Base-by-base conservation (phyloP, 164 flowering plant species). In the Nymphaea colorata region DNA sequence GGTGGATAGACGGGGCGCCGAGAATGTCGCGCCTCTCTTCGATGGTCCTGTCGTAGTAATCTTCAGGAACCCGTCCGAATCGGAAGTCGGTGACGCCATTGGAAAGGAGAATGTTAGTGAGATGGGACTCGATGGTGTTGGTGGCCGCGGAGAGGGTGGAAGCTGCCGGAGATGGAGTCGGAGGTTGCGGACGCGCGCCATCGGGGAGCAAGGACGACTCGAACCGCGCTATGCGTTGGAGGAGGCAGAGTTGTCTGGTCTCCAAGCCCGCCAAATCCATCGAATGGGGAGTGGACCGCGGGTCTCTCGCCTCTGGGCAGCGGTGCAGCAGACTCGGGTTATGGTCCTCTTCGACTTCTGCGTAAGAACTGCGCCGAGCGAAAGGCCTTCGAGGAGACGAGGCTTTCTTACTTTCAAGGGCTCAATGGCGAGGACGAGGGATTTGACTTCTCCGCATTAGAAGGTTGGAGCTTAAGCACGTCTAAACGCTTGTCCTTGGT, bases 31-130 rank as follows among this genome's bases (percentile, higher is more conserved):
- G 76, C n/a, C 98, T 78, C 44, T 72, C 70, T 42, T 92, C 97
- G 65, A 89, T 76, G n/a, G 89, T 66, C 74, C 77, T 76, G 43
- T 92, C 96, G 81, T 95, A 92, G 83, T 90, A 95, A 73, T 92
- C 91, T 17, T 77, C 69, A 11, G 94, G 87, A 10, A 86, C 98
- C 64, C 78, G 79, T 77, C 83, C 90, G 91, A 95, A 92, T 5
- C 44, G 44, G 82, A 95, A 95, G 69, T 88, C 84, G 14, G 25
- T 62, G 60, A 87, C 94, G 60, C 83, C 91, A 63, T 75, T 80
- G 62, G 82, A 53, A 43, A 78, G 69, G 64, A 95, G 90, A 67
- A 95, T 82, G 64, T 74, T 69, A 59, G 90, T 85, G 78, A 95
- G 96, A 57, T 92, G 89, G 14, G 83, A 74, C 61, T 74, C 90